Conservation (phyloP, 331 rosid species). For the Cydonia oblonga region DNA sequence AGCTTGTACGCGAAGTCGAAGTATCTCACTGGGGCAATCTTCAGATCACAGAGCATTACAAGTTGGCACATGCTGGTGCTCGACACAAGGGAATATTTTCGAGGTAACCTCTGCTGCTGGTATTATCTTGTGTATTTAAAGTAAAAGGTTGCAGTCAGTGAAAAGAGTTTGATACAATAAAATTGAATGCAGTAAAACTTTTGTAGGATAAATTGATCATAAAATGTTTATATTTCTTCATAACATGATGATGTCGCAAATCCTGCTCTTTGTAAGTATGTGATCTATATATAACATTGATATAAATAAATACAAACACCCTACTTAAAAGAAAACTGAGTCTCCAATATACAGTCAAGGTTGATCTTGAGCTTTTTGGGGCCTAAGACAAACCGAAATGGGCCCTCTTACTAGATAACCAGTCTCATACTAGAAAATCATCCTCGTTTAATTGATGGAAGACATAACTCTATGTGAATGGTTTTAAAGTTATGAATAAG, state of each 20-base stretch:
- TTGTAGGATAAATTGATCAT: neutral
- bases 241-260: neutral
- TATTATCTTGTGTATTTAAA: neutral
- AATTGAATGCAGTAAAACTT: neutral
- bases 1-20: slow-evolving; percentile 91
- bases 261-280: neutral
- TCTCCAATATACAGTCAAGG: neutral
- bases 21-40: slow-evolving; percentile 97
- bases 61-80: slow-evolving; percentile 75
- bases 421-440: neutral
- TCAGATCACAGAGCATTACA: slow-evolving; percentile 81
- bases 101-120: slow-evolving; percentile 39
- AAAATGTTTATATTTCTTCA: neutral
- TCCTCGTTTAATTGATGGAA: neutral
- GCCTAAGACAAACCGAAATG: neutral
- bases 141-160: neutral
- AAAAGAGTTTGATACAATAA: neutral
- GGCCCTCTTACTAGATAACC: neutral
- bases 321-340: neutral
- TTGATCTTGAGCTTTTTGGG: neutral
- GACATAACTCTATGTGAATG: neutral
- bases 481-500: neutral
- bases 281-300: neutral
- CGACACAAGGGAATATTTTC: slow-evolving; percentile 89
- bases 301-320: neutral